A percentile compares a stretch with the other conserved stretches of the same genome.
Conservation (phyloP, 495 filamentous ascomycete genomes). For the Evernia prunastri region DNA sequence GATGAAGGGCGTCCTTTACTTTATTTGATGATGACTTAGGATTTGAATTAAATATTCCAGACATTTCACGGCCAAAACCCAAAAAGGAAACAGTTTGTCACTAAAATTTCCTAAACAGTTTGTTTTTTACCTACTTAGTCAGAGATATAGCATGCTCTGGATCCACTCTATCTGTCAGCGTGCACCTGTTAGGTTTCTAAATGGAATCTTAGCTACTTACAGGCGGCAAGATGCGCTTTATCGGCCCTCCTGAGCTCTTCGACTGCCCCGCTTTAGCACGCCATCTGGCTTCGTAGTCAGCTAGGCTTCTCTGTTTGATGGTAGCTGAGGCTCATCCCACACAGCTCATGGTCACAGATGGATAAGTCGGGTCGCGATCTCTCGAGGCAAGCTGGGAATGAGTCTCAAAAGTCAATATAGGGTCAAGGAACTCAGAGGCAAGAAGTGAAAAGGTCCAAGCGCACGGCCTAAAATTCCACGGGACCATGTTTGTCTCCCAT, state of each 20-base stretch:
- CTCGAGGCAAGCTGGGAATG: not conserved
- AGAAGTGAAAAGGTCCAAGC: too few species aligned
- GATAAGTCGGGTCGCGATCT: not conserved
- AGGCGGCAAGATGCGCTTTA: not conserved
- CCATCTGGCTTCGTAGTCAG: not conserved
- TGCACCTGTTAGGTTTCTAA: too few species aligned
- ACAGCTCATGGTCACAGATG: not conserved
- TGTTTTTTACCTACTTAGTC: not conserved
- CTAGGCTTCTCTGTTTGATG: not conserved
- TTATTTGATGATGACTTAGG: too few species aligned
- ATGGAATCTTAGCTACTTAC: not conserved
- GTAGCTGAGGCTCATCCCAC: not conserved
- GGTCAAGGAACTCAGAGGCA: too few species aligned
- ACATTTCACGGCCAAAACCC: too few species aligned
- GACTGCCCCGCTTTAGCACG: not conserved
- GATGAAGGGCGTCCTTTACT: too few species aligned
- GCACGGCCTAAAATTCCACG: too few species aligned
- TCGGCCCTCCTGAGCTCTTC: not conserved
- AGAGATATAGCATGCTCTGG: not conserved
- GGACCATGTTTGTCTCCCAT: not conserved
- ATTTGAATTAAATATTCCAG: too few species aligned
- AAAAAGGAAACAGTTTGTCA: too few species aligned
- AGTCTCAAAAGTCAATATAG: not conserved
- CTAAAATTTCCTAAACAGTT: too few species aligned
- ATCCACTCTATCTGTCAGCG: too few species aligned